phyloP scores from a whole-genome alignment of 148 eudicot genomes.

The Silene uniflora region DNA sequence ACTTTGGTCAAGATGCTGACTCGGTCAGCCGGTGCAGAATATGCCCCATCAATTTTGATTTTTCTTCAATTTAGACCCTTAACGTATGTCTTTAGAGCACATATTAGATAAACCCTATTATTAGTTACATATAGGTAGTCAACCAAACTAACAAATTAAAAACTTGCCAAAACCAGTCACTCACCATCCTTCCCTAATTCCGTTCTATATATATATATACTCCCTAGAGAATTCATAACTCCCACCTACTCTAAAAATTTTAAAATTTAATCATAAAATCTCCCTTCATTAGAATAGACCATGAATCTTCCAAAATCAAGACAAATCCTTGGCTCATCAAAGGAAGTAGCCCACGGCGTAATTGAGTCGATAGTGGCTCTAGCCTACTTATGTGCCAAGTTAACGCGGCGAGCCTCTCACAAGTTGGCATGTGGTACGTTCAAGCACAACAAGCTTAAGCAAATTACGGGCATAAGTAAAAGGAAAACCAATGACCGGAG shows the following conservation, averaged over 20 bases:
- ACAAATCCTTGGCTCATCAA: conserved; percentile 29
- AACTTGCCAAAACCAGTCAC: conserved; percentile 15
- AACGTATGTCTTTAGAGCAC: too few relatives aligned
- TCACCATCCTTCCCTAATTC: conserved; percentile 4
- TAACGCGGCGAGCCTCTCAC: conserved; percentile 32
- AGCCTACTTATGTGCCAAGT: conserved; percentile 33
- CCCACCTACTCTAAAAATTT: not conserved
- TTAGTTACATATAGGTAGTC: conserved; percentile 9
- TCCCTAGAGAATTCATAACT: not conserved
- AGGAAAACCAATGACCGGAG: not conserved
- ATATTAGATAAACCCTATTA: too few relatives aligned
- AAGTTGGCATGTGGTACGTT: conserved; percentile 29
- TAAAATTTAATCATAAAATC: not conserved
- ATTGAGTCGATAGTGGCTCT: conserved; percentile 34
- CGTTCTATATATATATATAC: not conserved
- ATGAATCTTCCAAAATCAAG: conserved; percentile 24
- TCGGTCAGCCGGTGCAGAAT: too few relatives aligned
- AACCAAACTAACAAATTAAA: conserved; percentile 11
- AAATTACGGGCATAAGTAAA: conserved; percentile 11
- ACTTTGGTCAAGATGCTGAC: too few relatives aligned
- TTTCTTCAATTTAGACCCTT: too few relatives aligned
- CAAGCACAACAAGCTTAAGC: conserved; percentile 25
- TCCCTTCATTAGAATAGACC: not conserved
- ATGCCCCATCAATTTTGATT: too few relatives aligned
- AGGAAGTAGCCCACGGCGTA: conserved; percentile 27